Evolutionary conservation across 345 rosid species (phyloP).

Genomic region (Lepidium africanum): DNA sequence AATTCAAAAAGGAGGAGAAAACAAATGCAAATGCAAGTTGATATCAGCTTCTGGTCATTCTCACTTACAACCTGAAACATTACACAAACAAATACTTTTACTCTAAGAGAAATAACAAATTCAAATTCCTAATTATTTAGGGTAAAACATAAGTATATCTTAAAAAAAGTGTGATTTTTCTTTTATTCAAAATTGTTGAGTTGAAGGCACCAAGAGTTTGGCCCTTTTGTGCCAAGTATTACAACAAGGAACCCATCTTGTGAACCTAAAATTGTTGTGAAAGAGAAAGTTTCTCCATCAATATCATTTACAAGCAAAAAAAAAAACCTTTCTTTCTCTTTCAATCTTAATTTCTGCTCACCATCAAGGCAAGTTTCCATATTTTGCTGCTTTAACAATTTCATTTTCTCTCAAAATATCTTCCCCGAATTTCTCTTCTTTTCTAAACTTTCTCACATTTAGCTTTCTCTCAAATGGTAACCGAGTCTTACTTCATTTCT

Average conservation of each 20-base stretch:
- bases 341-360: conserved; percentile 16
- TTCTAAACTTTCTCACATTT: conserved; percentile 10
- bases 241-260: conserved; percentile 21
- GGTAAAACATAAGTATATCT: not conserved
- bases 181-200: not conserved
- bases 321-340: conserved; percentile 11
- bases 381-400: conserved; percentile 4
- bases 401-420: conserved; percentile 2
- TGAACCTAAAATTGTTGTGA: conserved; percentile 29
- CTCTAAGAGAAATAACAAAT: not conserved
- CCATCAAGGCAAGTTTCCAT: conserved; percentile 25
- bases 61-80: not conserved
- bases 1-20: not conserved
- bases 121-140: not conserved
- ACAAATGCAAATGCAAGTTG: not conserved
- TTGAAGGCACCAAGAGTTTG: conserved; percentile 16
- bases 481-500: conserved; percentile 2
- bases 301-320: not conserved
- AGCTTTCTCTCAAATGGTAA: not conserved
- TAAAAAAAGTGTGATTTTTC: not conserved
- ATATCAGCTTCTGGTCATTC: not conserved
- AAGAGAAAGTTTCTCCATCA: conserved; percentile 8
- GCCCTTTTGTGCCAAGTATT: conserved; percentile 19
- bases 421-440: not conserved
- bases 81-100: not conserved